Conservation (phyloP, 2,329 filamentous ascomycete genomes). For the Alternaria gaisen region DNA sequence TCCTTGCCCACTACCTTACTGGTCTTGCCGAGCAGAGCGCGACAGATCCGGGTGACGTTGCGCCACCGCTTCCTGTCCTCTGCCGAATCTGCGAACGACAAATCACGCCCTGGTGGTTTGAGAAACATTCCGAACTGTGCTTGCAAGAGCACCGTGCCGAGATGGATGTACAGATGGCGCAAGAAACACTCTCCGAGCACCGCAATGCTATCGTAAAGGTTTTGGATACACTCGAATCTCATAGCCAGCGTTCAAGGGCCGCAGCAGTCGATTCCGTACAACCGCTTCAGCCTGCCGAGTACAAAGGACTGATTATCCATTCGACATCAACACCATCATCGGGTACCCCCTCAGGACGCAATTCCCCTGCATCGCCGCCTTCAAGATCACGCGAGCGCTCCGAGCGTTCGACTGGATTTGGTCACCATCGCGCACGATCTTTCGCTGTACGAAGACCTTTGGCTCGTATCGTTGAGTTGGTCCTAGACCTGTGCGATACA, state of each 20-base stretch:
- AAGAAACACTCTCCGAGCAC: conserved; percentile 91
- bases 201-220: conserved; percentile 95
- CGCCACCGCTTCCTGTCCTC: conserved; percentile 83
- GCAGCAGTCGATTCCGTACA: conserved; percentile 59
- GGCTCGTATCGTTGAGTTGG: conserved; percentile 90
- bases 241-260: conserved; percentile 69
- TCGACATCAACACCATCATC: conserved; percentile 72
- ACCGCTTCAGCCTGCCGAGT: conserved; percentile 72
- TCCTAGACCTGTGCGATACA: conserved; percentile 95
- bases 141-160: conserved; percentile 95
- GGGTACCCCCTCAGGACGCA: conserved; percentile 73
- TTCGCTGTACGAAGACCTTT: conserved; percentile 92
- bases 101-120: conserved; percentile 99
- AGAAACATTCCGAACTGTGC: conserved; percentile 97
- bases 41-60: conserved; percentile 76
- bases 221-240: conserved; percentile 86
- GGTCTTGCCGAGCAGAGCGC: conserved; percentile 83
- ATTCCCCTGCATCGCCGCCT: conserved; percentile 71
- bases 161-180: conserved; percentile 96
- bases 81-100: conserved; percentile 98
- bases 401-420: conserved; percentile 73
- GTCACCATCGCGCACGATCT: conserved; percentile 82
- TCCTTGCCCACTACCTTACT: conserved; percentile 92
- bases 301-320: conserved; percentile 87
- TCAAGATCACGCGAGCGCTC: conserved; percentile 75